Conservation (phyloP, 768 basidiomycete species). For the Stropharia rugosoannulata region DNA sequence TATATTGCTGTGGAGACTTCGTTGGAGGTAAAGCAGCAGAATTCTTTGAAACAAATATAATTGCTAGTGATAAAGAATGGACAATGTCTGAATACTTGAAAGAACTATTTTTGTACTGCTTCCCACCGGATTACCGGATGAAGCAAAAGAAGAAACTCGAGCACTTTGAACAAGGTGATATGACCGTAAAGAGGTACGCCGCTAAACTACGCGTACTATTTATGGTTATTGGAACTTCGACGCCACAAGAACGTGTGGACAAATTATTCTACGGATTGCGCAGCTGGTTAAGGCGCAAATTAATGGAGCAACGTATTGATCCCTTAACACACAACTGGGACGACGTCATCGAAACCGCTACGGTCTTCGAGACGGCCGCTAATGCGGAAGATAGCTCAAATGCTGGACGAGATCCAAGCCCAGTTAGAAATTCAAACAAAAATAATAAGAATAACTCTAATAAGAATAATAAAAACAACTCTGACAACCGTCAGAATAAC, state of each 20-base stretch:
- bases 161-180: constrained; percentile 18
- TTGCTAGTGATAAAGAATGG: constrained; percentile 16
- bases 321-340: constrained; percentile 25
- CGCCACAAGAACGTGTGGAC: constrained; percentile 24
- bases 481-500: not conserved
- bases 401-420: too few relatives aligned
- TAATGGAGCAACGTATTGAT: constrained; percentile 25
- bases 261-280: constrained; percentile 33
- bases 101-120: constrained; percentile 31
- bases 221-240: constrained; percentile 24
- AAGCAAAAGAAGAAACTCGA: constrained; percentile 24
- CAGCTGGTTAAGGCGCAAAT: constrained; percentile 22
- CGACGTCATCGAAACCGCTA: constrained; percentile 25
- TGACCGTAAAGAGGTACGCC: constrained; percentile 25
- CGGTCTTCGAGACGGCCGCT: constrained; percentile 29
- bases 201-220: constrained; percentile 28
- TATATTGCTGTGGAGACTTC: constrained; percentile 21
- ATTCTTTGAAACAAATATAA: constrained; percentile 25
- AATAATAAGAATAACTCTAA: too few relatives aligned
- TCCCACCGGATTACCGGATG: constrained; percentile 26
- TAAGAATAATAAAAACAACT: too few relatives aligned
- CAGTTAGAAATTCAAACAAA: too few relatives aligned
- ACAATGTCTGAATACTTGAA: constrained; percentile 22
- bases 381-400: too few relatives aligned
- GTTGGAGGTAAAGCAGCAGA: constrained; percentile 27